A percentile compares a stretch with the other conserved stretches of the same genome.
Evolutionary conservation across 805 yeast species (phyloP).

Genomic region (Ogataea trehalophila): DNA sequence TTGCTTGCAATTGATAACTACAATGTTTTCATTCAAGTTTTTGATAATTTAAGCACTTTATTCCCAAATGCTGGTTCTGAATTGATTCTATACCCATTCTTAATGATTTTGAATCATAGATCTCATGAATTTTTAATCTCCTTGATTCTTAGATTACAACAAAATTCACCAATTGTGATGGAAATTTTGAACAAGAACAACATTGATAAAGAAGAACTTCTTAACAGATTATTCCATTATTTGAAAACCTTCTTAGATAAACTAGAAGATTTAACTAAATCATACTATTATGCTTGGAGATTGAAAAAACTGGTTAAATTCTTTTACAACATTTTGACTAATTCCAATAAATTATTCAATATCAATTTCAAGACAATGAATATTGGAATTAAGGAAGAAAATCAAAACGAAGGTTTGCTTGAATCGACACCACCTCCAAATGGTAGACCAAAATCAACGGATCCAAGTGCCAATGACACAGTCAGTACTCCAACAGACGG

Average conservation of each 20-base stretch:
- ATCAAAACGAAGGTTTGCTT: conserved; percentile 8
- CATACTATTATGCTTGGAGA: conserved; percentile 44
- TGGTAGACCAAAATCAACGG: neutral
- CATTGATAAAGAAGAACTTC: conserved; percentile 31
- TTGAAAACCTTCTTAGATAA: conserved; percentile 32
- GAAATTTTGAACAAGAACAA: conserved; percentile 31
- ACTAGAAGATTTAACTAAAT: conserved; percentile 32
- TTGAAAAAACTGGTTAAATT: conserved; percentile 37
- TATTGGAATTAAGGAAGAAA: conserved; percentile 14
- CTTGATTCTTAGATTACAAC: conserved; percentile 42
- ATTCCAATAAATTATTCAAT: conserved; percentile 32
- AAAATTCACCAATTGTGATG: conserved; percentile 30
- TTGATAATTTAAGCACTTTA: conserved; percentile 23
- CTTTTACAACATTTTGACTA: conserved; percentile 31
- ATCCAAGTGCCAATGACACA: neutral
- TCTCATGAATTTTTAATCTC: conserved; percentile 57
- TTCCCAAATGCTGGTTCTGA: conserved; percentile 39
- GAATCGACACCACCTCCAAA: conserved; percentile 9
- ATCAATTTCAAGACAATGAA: conserved; percentile 27
- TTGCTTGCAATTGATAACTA: conserved; percentile 34
- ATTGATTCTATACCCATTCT: conserved; percentile 42
- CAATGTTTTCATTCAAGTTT: conserved; percentile 30
- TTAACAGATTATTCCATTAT: conserved; percentile 30
- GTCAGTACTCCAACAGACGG: neutral
- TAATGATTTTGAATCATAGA: conserved; percentile 50